These are phyloP conservation scores for Xylariaceae sp. DNA, from an alignment of 2,329 filamentous ascomycete species.

Conservation along the genomic window DNA sequence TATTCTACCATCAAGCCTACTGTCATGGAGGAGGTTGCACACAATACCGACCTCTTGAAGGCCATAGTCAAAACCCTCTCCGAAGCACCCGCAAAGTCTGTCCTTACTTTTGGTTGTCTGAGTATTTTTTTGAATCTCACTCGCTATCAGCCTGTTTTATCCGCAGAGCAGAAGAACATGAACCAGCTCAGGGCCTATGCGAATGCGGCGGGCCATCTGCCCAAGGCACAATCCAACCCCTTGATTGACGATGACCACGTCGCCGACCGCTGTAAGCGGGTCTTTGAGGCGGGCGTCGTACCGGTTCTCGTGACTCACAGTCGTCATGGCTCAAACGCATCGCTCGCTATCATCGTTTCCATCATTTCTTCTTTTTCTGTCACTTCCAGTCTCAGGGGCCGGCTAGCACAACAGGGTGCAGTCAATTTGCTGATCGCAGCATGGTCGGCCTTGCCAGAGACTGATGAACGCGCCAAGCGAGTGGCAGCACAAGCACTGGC, in stretches of 20 bases:
- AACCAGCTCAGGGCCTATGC: slow-evolving; percentile 91
- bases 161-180: slow-evolving; percentile 90
- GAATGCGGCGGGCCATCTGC: slow-evolving; percentile 67
- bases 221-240: slow-evolving; percentile 52
- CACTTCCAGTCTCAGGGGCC: slow-evolving; percentile 66
- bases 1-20: slow-evolving; percentile 83
- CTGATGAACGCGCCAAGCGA: slow-evolving; percentile 43
- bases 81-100: slow-evolving; percentile 57
- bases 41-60: slow-evolving; percentile 63
- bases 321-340: slow-evolving; percentile 65
- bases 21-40: slow-evolving; percentile 75
- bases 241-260: slow-evolving; percentile 75
- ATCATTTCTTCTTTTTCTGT: slow-evolving; percentile 75
- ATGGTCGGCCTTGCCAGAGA: slow-evolving; percentile 56
- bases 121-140: slow-evolving; percentile 85
- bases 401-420: slow-evolving; percentile 88
- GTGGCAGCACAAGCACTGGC: slow-evolving; percentile 75
- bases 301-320: slow-evolving; percentile 71
- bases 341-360: slow-evolving; percentile 65
- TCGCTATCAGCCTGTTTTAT: slow-evolving; percentile 67
- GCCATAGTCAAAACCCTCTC: slow-evolving; percentile 61
- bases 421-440: slow-evolving; percentile 75
- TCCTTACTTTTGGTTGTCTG: slow-evolving; percentile 76
- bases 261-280: slow-evolving; percentile 64
- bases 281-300: slow-evolving; percentile 74